Base-by-base conservation (phyloP, 2,329 filamentous ascomycete species). In the Herpotrichia juniperi region DNA sequence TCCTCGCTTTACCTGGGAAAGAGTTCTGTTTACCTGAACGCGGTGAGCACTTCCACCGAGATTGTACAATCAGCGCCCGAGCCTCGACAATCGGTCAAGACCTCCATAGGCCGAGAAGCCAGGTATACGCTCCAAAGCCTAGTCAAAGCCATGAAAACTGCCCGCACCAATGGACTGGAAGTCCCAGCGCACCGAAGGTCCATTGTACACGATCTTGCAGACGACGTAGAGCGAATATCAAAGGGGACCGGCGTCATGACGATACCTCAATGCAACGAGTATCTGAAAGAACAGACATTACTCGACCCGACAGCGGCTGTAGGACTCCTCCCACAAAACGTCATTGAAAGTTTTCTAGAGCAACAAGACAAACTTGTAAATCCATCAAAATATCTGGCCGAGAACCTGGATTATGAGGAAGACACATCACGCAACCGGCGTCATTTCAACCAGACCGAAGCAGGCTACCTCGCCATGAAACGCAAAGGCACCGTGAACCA, bases 1-100 rank as follows among this genome's bases (percentile, higher is more conserved):
- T 77, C 61, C 1, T 66, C 89, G 2, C 71, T 77, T 28, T 71
- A 77, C 1, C 82, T 87, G n/a, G 80, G 74, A 35, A 86, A 85
- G 40, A 69, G 79, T 19, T 79, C 83, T 4, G 68, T 89, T 4
- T 79, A 88, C 46, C 78, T 82, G 1, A 87, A 91, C 58, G 72
- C 88, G 3, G 69, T 79, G n/a, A 83, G 82, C 47, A 80, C 87
- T 4, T 82, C 80, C 62, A 72, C 87, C 3, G 53, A 67, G 22
- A 50, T 72, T 14, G 69, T 67, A 7, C 55, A 51, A 25, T 40
- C 52, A 19, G 43, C 37, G 30, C 63, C 54, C 21, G 35, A 2
- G 6, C 28, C 50, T 12, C 60, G 64, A 16, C 22, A 7, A 12
- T 6, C 25, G 8, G 69, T 63, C 12, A 56, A 49, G 32, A 59